A percentile compares a stretch with the other conserved stretches of the same genome.
phyloP scores from a whole-genome alignment of 2,329 filamentous ascomycete genomes.

The Fusarium sp. region DNA sequence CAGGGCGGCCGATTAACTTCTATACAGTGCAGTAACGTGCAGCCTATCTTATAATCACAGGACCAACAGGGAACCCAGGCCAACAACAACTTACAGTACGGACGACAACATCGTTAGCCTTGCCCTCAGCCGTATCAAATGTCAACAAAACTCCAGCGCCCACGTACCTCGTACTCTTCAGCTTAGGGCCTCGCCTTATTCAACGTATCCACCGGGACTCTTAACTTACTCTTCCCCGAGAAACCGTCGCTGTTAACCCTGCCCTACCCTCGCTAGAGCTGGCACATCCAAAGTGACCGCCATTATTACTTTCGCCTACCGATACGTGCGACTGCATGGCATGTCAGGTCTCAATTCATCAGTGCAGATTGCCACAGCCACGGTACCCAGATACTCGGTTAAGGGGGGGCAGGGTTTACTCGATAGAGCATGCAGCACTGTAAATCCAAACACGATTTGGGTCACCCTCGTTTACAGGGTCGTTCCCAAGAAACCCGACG shows the following conservation, averaged over 20 bases:
- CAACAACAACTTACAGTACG: conserved; percentile 24
- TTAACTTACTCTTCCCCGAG: conserved; percentile 17
- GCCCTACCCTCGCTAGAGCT: conserved; percentile 37
- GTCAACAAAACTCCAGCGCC: conserved; percentile 16
- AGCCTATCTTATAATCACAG: conserved; percentile 31
- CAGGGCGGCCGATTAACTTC: background rate
- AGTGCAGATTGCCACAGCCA: conserved; percentile 37
- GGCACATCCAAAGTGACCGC: conserved; percentile 34
- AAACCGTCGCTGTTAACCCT: conserved; percentile 32
- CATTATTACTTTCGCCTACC: conserved; percentile 23
- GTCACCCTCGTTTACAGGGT: conserved; percentile 30
- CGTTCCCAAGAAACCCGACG: conserved; percentile 15
- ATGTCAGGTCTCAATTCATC: conserved; percentile 30
- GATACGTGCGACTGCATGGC: conserved; percentile 22
- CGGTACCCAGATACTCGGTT: conserved; percentile 44
- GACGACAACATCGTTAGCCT: conserved; percentile 21
- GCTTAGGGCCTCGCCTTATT: conserved; percentile 18
- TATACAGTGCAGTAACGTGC: conserved; percentile 13
- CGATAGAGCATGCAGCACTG: conserved; percentile 41
- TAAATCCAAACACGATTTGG: conserved; percentile 42
- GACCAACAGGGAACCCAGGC: conserved; percentile 33
- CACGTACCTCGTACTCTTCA: conserved; percentile 11
- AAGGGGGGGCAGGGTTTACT: conserved; percentile 37
- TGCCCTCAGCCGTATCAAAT: conserved; percentile 21
- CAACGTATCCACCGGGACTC: conserved; percentile 25